Evolutionary conservation across 371 early-diverging fungal genomes (phyloP).

Genomic region (Funneliformis caledonium): DNA sequence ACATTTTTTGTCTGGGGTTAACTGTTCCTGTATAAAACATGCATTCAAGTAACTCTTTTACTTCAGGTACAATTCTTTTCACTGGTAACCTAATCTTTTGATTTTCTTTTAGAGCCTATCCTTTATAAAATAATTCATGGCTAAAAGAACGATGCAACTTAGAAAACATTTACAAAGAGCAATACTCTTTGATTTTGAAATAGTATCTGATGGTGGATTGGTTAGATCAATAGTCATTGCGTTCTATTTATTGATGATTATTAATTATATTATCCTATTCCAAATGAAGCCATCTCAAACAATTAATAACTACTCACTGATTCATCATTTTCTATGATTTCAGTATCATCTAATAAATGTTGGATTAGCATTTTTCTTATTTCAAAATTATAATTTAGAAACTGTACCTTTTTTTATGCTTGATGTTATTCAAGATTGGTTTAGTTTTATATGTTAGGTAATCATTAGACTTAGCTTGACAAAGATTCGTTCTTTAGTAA

Average conservation of each 20-base stretch:
- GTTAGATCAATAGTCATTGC: too few relatives aligned
- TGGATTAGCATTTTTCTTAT: neutral
- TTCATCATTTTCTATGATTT: neutral
- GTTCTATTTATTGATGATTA: too few relatives aligned
- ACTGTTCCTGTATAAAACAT: slow-evolving; percentile 6
- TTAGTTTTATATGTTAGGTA: neutral
- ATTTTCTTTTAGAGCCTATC: slow-evolving; percentile 1
- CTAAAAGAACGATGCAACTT: neutral
- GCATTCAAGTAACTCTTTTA: neutral
- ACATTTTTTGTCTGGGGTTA: neutral
- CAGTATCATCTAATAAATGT: neutral
- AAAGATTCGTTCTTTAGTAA: neutral
- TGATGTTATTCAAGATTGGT: neutral
- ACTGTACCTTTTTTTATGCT: neutral
- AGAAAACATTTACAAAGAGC: neutral
- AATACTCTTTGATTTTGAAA: too few relatives aligned
- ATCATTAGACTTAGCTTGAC: neutral
- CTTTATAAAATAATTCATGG: neutral
- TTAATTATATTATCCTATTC: too few relatives aligned
- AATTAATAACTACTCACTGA: too few relatives aligned
- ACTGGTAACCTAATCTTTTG: neutral
- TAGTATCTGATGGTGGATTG: too few relatives aligned
- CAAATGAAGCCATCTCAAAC: too few relatives aligned
- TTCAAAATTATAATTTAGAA: neutral
- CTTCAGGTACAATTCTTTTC: neutral